These are phyloP conservation scores for Boletus rex-veris DNA, from an alignment of 768 basidiomycete species.

Conservation along the genomic window DNA sequence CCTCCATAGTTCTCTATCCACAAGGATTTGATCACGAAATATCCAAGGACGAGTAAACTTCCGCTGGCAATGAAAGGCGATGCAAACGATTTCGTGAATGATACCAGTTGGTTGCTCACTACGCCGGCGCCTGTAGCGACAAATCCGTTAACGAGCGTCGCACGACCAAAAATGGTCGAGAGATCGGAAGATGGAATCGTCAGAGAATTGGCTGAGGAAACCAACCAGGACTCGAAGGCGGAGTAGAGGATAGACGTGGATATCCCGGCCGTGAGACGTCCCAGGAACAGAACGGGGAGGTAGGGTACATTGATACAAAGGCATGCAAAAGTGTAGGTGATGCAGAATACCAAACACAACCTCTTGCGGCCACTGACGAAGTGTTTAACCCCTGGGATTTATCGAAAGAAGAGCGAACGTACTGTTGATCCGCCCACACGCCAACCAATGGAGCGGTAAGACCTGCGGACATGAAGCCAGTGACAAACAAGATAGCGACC, in stretches of 20 bases:
- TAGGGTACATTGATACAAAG: conserved; percentile 52
- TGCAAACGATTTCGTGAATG: conserved; percentile 45
- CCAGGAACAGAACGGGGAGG: conserved; percentile 58
- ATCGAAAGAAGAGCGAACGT: not conserved
- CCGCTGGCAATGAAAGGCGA: conserved; percentile 69
- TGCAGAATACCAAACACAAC: conserved; percentile 68
- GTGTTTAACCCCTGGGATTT: not conserved
- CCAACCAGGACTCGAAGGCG: conserved; percentile 75
- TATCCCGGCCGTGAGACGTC: conserved; percentile 64
- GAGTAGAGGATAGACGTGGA: conserved; percentile 76
- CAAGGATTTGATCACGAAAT: conserved; percentile 49
- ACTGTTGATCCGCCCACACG: conserved; percentile 75
- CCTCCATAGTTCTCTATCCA: conserved; percentile 75
- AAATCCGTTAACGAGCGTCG: conserved; percentile 69
- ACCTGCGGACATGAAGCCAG: conserved; percentile 70
- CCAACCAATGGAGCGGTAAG: conserved; percentile 68
- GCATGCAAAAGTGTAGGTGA: conserved; percentile 61
- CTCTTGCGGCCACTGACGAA: conserved; percentile 56
- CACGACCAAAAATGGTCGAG: conserved; percentile 68
- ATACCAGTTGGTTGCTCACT: conserved; percentile 62
- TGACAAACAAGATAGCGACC: conserved; percentile 73
- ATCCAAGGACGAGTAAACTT: conserved; percentile 48
- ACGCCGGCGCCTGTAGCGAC: conserved; percentile 68
- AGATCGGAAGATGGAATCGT: conserved; percentile 55
- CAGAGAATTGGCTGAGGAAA: conserved; percentile 54